phyloP scores from a whole-genome alignment of 495 filamentous ascomycete genomes.

The Echria macrotheca region DNA sequence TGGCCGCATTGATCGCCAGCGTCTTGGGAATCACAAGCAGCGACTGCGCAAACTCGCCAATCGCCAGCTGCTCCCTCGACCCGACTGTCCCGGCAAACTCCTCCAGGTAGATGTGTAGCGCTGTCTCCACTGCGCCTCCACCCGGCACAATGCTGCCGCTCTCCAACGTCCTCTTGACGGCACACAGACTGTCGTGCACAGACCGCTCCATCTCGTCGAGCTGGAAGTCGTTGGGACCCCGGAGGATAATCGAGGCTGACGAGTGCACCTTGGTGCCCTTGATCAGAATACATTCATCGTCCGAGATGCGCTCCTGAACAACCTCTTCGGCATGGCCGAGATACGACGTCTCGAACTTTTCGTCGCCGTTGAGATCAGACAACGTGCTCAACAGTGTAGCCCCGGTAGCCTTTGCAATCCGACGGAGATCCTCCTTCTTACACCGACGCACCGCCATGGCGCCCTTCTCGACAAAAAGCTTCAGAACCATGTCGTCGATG shows the following conservation, averaged over 20 bases:
- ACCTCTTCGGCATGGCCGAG: constrained; percentile 93
- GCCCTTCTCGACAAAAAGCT: constrained; percentile 89
- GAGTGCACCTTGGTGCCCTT: constrained; percentile 92
- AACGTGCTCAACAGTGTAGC: constrained; percentile 88
- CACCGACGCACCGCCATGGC: constrained; percentile 95
- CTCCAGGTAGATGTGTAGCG: constrained; percentile 97
- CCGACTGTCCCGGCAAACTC: constrained; percentile 99
- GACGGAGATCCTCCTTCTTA: constrained; percentile 97
- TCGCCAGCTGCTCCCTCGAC: constrained; percentile 94
- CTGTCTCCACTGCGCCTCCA: constrained; percentile 96
- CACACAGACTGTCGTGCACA: constrained; percentile 92
- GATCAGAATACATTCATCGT: constrained; percentile 96
- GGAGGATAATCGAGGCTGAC: constrained; percentile 93
- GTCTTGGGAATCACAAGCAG: constrained; percentile 96
- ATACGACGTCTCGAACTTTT: constrained; percentile 86
- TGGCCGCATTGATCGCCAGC: constrained; percentile 92
- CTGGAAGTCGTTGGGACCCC: constrained; percentile 91
- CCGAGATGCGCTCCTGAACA: constrained; percentile 91
- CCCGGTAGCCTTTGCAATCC: constrained; percentile 93
- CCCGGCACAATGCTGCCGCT: constrained; percentile 95
- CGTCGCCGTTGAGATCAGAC: constrained; percentile 95
- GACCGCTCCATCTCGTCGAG: constrained; percentile 99
- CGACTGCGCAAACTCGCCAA: constrained; percentile 93
- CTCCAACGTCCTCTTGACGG: constrained; percentile 94
- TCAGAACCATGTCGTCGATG: constrained; percentile 93